Base-by-base conservation (phyloP, 805 yeast genomes). In the Starmerella stellata region DNA sequence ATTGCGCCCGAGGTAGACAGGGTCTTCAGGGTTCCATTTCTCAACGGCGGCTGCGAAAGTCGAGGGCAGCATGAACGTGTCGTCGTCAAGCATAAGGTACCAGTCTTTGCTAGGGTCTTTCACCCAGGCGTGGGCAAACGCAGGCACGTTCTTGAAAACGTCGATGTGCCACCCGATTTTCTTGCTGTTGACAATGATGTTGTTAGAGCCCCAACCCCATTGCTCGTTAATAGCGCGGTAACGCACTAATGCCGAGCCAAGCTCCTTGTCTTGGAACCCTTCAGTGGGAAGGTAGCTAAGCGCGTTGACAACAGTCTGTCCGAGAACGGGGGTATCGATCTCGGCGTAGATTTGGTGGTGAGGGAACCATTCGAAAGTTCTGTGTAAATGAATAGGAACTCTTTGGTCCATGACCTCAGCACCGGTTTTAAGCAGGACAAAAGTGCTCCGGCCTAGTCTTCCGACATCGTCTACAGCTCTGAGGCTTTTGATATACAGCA, bases 131-230 rank as follows among this genome's bases (percentile, higher is more conserved):
- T 59, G 58, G 9, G 49, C 47, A 20, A 56, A 50, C 54, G 54
- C 53, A n/a, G 63, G 63, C n/a, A 60, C 19, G 40, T 56, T 58
- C 48, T 60, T 60, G 49, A 46, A 60, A 40, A 50, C 49, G 42
- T 60, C 64, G 13, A 55, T 45, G 14, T 43, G 48, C 61, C 7
- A n/a, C 8, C 21, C 15, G 23, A 15, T 5, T 7, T 7, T 5
- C 8, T 21, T 21, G 8, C 15, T 7, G 8, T 32, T 7, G 17
- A 32, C 25, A 15, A 11, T 20, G 18, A 32, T 7, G 8, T 7
- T n/a, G 25, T 19, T 23, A 7, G 15, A 11, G 25, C 25, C 9
- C 25, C 23, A 20, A 7, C 35, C 35, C 35, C 35, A 32, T 5
- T 32, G 9, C 35, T 32, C 25, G 16, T 7, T 15, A 14, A 9